A percentile compares a stretch with the other conserved stretches of the same genome.
Conservation (phyloP, 176 grass and related monocot genomes). For the Hordeum vulgare region MorexV3_pseudomolecules_assembly NC_058520.1:21691594-21692093, state of each 20-base stretch:
- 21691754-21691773: slow-evolving; percentile 34
- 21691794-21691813: slow-evolving; percentile 75
- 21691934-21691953: slow-evolving; percentile 11
- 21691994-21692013: slow-evolving; percentile 53
- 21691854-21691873: slow-evolving; percentile 56
- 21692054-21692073: background rate
- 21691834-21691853: slow-evolving; percentile 71
- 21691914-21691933: slow-evolving; percentile 12
- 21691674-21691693: slow-evolving; percentile 36
- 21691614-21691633: slow-evolving; percentile 75
- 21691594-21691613: slow-evolving; percentile 62
- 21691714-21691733: background rate
- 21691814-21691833: slow-evolving; percentile 83
- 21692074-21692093: background rate
- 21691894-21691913: slow-evolving; percentile 62
- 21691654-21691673: slow-evolving; percentile 75
- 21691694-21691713: background rate
- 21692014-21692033: slow-evolving; percentile 59
- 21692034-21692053: slow-evolving; percentile 98
- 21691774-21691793: slow-evolving; percentile 48
- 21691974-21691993: slow-evolving; percentile 71
- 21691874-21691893: slow-evolving; percentile 74
- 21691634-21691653: slow-evolving; percentile 68
- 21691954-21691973: background rate
- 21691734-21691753: background rate